Evolutionary conservation across 352 stramenopile genomes (phyloP).

Genomic region (Phytophthora aleatoria): DNA sequence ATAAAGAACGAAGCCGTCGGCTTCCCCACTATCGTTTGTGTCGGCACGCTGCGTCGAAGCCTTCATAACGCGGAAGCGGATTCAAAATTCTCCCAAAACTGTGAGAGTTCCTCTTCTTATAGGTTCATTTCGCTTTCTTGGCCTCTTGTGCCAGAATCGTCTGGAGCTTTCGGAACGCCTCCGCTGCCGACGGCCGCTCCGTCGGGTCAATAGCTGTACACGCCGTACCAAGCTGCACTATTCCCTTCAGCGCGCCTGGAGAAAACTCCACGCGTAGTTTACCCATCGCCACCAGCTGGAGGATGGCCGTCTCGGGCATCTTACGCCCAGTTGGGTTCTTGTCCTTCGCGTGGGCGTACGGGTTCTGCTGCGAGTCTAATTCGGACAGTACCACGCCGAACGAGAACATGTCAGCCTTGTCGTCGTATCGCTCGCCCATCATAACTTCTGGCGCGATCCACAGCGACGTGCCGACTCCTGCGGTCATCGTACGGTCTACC

Average conservation of each 20-base stretch:
- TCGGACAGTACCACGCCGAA: constrained; percentile 54
- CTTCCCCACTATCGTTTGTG: constrained; percentile 19
- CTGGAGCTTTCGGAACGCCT: constrained; percentile 46
- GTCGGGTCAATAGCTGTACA: constrained; percentile 51
- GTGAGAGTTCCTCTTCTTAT: constrained; percentile 33
- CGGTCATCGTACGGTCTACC: constrained; percentile 46
- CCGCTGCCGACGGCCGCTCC: constrained; percentile 42
- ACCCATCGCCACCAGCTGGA: constrained; percentile 54
- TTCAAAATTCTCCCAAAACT: constrained; percentile 11
- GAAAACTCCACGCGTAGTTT: constrained; percentile 52
- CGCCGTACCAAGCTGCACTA: constrained; percentile 38
- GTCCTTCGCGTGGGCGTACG: constrained; percentile 44
- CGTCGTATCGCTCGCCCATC: constrained; percentile 50
- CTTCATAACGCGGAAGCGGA: constrained; percentile 39
- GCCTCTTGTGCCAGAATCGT: constrained; percentile 38
- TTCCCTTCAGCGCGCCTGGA: constrained; percentile 17
- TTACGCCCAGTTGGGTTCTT: constrained; percentile 39
- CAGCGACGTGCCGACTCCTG: constrained; percentile 46
- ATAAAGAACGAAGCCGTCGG: constrained; percentile 5
- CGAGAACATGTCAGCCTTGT: constrained; percentile 56
- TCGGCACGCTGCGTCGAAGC: constrained; percentile 21
- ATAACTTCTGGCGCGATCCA: constrained; percentile 55
- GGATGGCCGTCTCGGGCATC: constrained; percentile 50
- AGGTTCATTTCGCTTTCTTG: constrained; percentile 37
- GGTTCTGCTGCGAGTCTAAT: constrained; percentile 46